These are phyloP conservation scores for Clavispora phyllophila DNA, from an alignment of 805 yeast species.

Conservation along the genomic window DNA sequence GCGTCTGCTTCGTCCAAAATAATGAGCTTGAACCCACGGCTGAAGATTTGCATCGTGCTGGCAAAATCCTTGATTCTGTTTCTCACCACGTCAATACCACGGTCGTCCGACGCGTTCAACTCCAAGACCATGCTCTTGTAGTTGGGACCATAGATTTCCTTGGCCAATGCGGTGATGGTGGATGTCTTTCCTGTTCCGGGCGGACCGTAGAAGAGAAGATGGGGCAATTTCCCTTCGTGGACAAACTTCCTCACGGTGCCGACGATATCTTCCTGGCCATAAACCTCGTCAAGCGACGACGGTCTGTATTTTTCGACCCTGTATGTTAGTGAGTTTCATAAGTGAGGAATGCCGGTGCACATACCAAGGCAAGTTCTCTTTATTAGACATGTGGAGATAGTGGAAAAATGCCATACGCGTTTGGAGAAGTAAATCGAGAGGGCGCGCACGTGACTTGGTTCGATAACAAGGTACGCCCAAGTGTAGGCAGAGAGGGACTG, in stretches of 20 bases:
- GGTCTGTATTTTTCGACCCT: constrained; percentile 97
- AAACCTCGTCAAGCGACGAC: constrained; percentile 70
- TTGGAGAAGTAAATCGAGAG: not conserved
- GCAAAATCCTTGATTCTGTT: constrained; percentile 97
- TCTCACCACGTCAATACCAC: constrained; percentile 97
- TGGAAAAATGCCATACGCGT: not conserved
- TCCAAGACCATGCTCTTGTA: constrained; percentile 89
- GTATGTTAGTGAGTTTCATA: constrained; percentile 14
- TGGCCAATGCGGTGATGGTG: constrained; percentile 80
- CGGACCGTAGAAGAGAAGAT: constrained; percentile 89
- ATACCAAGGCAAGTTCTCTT: constrained; percentile 18
- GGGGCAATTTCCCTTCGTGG: constrained; percentile 79
- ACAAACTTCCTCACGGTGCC: constrained; percentile 82
- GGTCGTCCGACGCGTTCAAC: constrained; percentile 92
- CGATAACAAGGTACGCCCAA: not conserved
- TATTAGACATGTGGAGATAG: constrained; percentile 6
- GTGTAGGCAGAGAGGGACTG: too few relatives aligned
- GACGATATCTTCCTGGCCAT: constrained; percentile 86
- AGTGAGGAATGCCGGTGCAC: not conserved
- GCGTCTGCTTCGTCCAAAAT: constrained; percentile 96
- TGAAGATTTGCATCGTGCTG: constrained; percentile 88
- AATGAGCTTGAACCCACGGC: constrained; percentile 78
- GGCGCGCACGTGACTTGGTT: not conserved
- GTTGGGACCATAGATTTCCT: constrained; percentile 76
- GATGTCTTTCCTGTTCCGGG: constrained; percentile 95